phyloP scores from a whole-genome alignment of 116 monocot species.

The Papilionanthe hybrid region DNA sequence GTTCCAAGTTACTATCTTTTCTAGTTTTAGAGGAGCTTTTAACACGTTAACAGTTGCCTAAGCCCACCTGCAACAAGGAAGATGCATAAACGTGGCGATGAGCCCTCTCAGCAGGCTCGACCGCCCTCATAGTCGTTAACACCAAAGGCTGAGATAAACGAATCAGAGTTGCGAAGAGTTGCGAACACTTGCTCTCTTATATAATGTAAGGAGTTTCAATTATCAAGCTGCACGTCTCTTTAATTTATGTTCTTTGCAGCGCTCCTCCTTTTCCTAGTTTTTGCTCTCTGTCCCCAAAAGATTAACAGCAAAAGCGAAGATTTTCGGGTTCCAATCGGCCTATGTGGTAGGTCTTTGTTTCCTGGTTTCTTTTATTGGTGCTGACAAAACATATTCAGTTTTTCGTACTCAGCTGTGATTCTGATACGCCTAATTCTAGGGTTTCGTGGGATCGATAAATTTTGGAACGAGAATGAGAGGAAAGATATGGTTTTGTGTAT shows the following conservation, averaged over 20 bases:
- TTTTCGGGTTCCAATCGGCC: neutral
- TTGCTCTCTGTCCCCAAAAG: neutral
- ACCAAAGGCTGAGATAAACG: too few relatives aligned
- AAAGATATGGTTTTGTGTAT: neutral
- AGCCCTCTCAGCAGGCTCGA: too few relatives aligned
- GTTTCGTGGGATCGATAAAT: neutral
- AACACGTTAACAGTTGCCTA: too few relatives aligned
- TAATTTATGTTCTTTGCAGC: neutral
- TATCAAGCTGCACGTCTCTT: neutral
- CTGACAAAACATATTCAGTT: neutral
- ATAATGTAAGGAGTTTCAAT: neutral
- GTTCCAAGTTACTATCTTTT: too few relatives aligned
- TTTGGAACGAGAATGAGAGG: neutral
- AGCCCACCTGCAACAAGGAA: too few relatives aligned
- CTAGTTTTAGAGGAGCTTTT: too few relatives aligned
- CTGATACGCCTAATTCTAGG: conserved; percentile 1
- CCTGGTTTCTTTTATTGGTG: neutral
- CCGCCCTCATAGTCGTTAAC: too few relatives aligned
- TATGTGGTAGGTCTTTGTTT: too few relatives aligned
- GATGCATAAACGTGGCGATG: too few relatives aligned
- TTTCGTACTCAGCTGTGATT: neutral
- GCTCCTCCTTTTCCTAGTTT: neutral
- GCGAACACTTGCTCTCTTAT: too few relatives aligned
- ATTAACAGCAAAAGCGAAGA: neutral
- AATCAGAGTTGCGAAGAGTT: too few relatives aligned